Percentiles rank a stretch among this genome's conserved stretches.
Evolutionary conservation across 257 asterid genomes (phyloP).

Genomic region (Lycium ferocissimum): DNA sequence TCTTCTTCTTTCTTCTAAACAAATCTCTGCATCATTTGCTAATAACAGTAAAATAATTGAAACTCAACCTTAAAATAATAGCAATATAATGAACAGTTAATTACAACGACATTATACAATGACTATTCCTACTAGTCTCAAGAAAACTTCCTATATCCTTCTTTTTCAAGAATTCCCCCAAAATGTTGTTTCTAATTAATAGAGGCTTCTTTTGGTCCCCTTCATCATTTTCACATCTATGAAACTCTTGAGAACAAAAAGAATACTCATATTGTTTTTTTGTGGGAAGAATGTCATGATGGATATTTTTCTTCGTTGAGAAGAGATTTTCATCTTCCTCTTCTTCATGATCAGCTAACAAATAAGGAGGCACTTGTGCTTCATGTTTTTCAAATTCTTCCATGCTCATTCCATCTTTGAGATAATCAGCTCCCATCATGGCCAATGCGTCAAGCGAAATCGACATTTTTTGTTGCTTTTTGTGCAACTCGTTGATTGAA

Average conservation of each 20-base stretch:
- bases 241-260: not conserved
- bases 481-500: not conserved
- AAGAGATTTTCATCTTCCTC: not conserved
- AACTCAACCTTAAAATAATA: no score
- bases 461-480: slow-evolving; percentile 29
- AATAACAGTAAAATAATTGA: no score
- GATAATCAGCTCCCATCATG: slow-evolving; percentile 52
- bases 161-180: not conserved
- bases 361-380: not conserved
- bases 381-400: not conserved
- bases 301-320: not conserved
- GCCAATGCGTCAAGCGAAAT: slow-evolving; percentile 59
- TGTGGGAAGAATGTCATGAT: not conserved
- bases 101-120: not conserved
- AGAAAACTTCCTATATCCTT: not conserved
- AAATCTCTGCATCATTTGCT: no score
- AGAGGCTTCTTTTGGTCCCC: not conserved
- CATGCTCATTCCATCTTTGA: slow-evolving; percentile 38
- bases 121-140: not conserved
- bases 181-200: not conserved
- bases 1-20: no score
- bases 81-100: no score
- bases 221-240: not conserved
- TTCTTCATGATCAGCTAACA: not conserved
- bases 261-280: not conserved